Percentiles rank a stretch among this genome's conserved stretches.
These are phyloP conservation scores for Diplogelasinospora grovesii DNA, from an alignment of 495 filamentous ascomycete species.

Conservation along the genomic window DNA sequence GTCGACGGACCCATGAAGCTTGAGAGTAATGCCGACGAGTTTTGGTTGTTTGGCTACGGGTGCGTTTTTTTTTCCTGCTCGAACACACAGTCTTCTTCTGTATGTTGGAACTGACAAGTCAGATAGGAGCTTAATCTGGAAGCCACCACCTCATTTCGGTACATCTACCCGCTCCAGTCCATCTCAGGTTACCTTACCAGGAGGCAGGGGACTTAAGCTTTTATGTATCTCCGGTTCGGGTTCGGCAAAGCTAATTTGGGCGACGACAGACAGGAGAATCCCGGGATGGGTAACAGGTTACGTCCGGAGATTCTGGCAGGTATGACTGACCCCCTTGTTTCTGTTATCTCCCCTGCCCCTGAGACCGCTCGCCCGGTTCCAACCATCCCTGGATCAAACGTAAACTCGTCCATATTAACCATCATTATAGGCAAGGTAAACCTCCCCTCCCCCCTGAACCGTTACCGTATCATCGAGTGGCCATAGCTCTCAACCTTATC, in stretches of 20 bases:
- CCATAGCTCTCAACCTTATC: constrained; percentile 4
- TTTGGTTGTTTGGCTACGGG: constrained; percentile 94
- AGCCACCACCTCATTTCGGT: constrained; percentile 95
- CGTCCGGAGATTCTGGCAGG: constrained; percentile 98
- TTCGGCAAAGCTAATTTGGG: constrained; percentile 17
- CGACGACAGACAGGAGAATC: constrained; percentile 61
- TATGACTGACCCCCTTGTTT: constrained; percentile 25
- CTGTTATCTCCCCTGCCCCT: constrained; percentile 9
- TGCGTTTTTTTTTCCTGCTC: constrained; percentile 33
- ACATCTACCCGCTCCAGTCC: too few species aligned
- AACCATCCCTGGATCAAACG: background rate
- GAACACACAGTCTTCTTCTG: background rate
- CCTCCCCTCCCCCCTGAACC: background rate
- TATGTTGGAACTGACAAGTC: constrained; percentile 20
- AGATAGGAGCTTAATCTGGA: constrained; percentile 90
- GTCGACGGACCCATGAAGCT: too few species aligned
- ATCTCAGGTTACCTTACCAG: too few species aligned
- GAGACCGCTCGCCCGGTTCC: background rate
- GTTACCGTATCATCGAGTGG: too few species aligned
- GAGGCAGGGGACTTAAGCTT: background rate
- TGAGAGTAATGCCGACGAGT: constrained; percentile 53
- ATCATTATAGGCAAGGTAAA: constrained; percentile 51
- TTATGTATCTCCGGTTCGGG: constrained; percentile 1
- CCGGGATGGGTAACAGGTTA: constrained; percentile 93
- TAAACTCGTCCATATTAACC: constrained; percentile 20